These are phyloP conservation scores for Hyaloscypha finlandica DNA, from an alignment of 495 filamentous ascomycete genomes.

Conservation along the genomic window DNA sequence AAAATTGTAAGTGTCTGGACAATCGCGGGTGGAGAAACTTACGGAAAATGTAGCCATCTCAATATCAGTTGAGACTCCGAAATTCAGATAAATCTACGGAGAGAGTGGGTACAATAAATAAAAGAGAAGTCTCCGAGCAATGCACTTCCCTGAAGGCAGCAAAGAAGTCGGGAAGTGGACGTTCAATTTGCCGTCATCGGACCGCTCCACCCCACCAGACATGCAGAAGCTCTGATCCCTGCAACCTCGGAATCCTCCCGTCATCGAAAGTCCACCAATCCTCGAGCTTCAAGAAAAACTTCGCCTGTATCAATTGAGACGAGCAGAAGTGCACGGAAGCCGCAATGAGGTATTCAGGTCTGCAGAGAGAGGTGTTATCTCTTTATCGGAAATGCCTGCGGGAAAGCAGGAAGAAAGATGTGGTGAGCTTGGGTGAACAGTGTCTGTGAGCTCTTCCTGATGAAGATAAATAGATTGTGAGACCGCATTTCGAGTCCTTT, in stretches of 20 bases:
- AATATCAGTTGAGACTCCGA: background rate
- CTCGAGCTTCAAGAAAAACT: background rate
- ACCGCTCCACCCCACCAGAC: background rate
- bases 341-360: conserved; percentile 62
- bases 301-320: conserved; percentile 1
- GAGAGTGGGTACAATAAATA: background rate
- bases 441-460: conserved; percentile 56
- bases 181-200: conserved; percentile 8
- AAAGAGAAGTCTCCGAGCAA: background rate
- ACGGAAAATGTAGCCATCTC: conserved; percentile 45
- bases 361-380: conserved; percentile 86
- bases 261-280: conserved; percentile 23
- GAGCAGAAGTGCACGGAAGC: background rate
- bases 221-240: conserved; percentile 19
- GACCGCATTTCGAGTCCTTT: conserved; percentile 59
- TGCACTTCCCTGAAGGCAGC: background rate
- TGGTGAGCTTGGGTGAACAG: background rate
- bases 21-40: conserved; percentile 18
- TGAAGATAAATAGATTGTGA: conserved; percentile 32
- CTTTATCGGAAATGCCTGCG: conserved; percentile 87
- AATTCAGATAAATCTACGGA: background rate
- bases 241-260: conserved; percentile 16
- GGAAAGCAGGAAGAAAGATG: conserved; percentile 70
- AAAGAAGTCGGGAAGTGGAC: background rate
- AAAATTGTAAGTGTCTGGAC: background rate